Percentiles rank a stretch among this genome's conserved stretches.
Conservation (phyloP, 352 stramenopile genomes). For the Pythium aquatile region DNA sequence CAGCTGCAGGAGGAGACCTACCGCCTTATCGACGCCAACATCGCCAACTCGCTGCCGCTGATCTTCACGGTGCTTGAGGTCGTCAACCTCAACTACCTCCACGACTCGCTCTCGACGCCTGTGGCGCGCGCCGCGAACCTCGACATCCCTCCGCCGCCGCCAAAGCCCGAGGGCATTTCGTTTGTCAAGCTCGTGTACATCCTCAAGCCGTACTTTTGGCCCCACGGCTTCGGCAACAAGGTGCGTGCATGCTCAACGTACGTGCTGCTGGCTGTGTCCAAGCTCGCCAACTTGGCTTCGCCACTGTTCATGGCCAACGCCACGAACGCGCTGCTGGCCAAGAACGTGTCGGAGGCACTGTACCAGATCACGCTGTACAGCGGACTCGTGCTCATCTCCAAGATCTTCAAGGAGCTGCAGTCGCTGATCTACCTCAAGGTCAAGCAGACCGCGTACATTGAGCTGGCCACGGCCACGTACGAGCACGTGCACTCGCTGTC, state of each 20-base stretch:
- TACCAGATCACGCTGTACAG: slow-evolving; percentile 77
- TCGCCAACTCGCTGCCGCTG: slow-evolving; percentile 78
- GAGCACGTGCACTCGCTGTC: slow-evolving; percentile 95
- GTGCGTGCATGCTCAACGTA: slow-evolving; percentile 90
- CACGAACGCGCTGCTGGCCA: slow-evolving; percentile 88
- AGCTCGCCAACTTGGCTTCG: slow-evolving; percentile 89
- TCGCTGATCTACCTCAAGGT: slow-evolving; percentile 94
- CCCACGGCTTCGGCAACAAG: slow-evolving; percentile 66
- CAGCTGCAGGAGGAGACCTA: slow-evolving; percentile 51
- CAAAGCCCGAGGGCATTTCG: slow-evolving; percentile 57
- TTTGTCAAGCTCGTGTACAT: slow-evolving; percentile 86
- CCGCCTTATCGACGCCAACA: slow-evolving; percentile 61
- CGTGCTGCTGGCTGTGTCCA: slow-evolving; percentile 90
- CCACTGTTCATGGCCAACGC: slow-evolving; percentile 93
- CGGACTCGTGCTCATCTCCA: slow-evolving; percentile 79
- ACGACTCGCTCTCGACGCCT: slow-evolving; percentile 49
- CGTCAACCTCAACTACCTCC: slow-evolving; percentile 71
- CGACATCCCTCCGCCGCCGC: slow-evolving; percentile 22
- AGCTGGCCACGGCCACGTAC: slow-evolving; percentile 96
- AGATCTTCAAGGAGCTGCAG: slow-evolving; percentile 95
- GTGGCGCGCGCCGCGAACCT: slow-evolving; percentile 28
- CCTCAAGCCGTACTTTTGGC: slow-evolving; percentile 87
- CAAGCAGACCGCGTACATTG: slow-evolving; percentile 97
- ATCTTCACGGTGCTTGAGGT: slow-evolving; percentile 86
- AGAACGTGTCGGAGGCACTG: slow-evolving; percentile 49